phyloP scores from a whole-genome alignment of 2,329 filamentous ascomycete species.

The Rhinocladiella similis region DNA sequence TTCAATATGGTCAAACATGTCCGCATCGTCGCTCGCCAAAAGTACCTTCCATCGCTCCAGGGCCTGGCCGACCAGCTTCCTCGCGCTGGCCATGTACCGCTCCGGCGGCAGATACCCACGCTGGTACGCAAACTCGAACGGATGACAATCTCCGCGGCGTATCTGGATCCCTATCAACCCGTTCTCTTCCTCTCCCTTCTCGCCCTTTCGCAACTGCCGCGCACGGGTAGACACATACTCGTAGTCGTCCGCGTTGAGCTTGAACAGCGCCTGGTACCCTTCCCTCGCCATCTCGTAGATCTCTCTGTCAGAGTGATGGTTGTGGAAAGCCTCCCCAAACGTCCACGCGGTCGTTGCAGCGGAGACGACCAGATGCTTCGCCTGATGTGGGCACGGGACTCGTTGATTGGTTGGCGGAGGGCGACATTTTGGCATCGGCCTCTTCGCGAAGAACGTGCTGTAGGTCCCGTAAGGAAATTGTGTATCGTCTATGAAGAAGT shows the following conservation, averaged over 20 bases:
- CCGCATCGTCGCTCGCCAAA: conserved; percentile 78
- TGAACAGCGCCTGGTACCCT: conserved; percentile 74
- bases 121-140: conserved; percentile 73
- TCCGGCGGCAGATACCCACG: conserved; percentile 76
- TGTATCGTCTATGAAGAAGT: conserved; percentile 83
- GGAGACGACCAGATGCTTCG: conserved; percentile 73
- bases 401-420: conserved; percentile 74
- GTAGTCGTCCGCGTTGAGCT: conserved; percentile 65
- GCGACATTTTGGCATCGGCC: conserved; percentile 63
- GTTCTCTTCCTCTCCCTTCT: conserved; percentile 44
- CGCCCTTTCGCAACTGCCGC: conserved; percentile 49
- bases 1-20: conserved; percentile 59
- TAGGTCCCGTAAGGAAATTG: conserved; percentile 81
- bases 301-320: conserved; percentile 57
- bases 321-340: conserved; percentile 61
- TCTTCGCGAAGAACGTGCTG: conserved; percentile 66
- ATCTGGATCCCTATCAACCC: conserved; percentile 72
- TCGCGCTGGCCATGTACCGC: conserved; percentile 63
- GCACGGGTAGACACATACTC: conserved; percentile 64
- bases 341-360: conserved; percentile 64
- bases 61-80: conserved; percentile 41
- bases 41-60: conserved; percentile 39
- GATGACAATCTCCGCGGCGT: conserved; percentile 76
- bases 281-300: conserved; percentile 68
- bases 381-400: conserved; percentile 75